phyloP scores from a whole-genome alignment of 805 yeast species.

The Pichia eremophila region DNA sequence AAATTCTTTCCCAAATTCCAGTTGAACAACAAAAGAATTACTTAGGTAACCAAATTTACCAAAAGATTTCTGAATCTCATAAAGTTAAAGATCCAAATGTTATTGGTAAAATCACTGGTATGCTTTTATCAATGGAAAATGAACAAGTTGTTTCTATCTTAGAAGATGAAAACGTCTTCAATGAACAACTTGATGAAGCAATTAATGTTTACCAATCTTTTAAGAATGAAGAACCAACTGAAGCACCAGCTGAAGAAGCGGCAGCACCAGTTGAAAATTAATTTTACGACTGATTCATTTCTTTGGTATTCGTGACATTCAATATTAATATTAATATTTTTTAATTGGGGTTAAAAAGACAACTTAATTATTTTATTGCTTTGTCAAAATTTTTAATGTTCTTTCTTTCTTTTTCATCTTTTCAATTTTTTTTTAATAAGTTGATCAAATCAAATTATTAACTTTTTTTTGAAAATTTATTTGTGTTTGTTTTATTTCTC shows the following conservation, averaged over 20 bases:
- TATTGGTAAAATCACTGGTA: slow-evolving; percentile 98
- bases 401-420: slow-evolving; percentile 1
- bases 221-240: slow-evolving; percentile 16
- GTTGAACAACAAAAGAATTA: slow-evolving; percentile 94
- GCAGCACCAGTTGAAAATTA: slow-evolving; percentile 7
- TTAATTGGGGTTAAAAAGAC: background rate
- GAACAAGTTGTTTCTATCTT: slow-evolving; percentile 80
- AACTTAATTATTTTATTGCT: slow-evolving; percentile 2
- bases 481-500: background rate
- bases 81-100: slow-evolving; percentile 87
- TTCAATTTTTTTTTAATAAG: no score
- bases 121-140: slow-evolving; percentile 93
- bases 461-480: background rate
- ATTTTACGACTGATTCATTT: background rate
- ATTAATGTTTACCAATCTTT: slow-evolving; percentile 87
- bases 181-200: slow-evolving; percentile 90
- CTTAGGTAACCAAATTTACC: slow-evolving; percentile 95
- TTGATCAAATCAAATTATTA: background rate
- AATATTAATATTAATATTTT: background rate
- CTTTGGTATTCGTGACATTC: no score
- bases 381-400: slow-evolving; percentile 1
- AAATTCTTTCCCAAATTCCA: slow-evolving; percentile 54
- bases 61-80: slow-evolving; percentile 78
- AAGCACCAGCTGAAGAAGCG: slow-evolving; percentile 4
- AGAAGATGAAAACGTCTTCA: slow-evolving; percentile 83